phyloP scores from a whole-genome alignment of 2,329 filamentous ascomycete species.

The Emergomyces pasteurianus region DNA sequence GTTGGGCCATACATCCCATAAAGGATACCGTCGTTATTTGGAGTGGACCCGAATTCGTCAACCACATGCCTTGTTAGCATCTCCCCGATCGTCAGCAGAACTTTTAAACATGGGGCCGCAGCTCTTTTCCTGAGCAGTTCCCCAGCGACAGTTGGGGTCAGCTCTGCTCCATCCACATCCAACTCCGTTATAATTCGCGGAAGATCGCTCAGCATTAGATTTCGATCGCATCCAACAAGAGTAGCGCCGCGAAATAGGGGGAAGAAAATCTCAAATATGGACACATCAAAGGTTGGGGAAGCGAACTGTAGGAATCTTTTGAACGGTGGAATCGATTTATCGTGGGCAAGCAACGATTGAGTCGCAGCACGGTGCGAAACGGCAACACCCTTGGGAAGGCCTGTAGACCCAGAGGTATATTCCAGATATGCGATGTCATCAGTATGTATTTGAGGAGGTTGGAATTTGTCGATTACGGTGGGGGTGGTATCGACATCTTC shows the following conservation, averaged over 20 bases:
- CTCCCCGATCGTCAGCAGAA: slow-evolving; percentile 80
- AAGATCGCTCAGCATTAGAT: slow-evolving; percentile 62
- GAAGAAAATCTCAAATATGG: slow-evolving; percentile 91
- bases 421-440: slow-evolving; percentile 65
- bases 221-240: slow-evolving; percentile 57
- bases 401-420: slow-evolving; percentile 87
- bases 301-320: slow-evolving; percentile 81
- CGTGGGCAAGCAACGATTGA: slow-evolving; percentile 71
- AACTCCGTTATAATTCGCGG: slow-evolving; percentile 52
- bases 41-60: slow-evolving; percentile 59
- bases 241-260: slow-evolving; percentile 63
- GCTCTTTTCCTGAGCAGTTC: slow-evolving; percentile 59
- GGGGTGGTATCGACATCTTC: slow-evolving; percentile 23
- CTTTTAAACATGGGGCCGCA: slow-evolving; percentile 54
- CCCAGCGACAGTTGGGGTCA: slow-evolving; percentile 78
- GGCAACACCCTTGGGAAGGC: slow-evolving; percentile 74
- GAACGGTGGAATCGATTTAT: slow-evolving; percentile 64
- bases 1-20: slow-evolving; percentile 95
- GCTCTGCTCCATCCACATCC: slow-evolving; percentile 68
- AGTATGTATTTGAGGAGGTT: slow-evolving; percentile 11
- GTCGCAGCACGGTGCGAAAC: slow-evolving; percentile 70
- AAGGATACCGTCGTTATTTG: slow-evolving; percentile 48
- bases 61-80: slow-evolving; percentile 75
- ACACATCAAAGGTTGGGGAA: slow-evolving; percentile 86
- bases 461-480: neutral